These are phyloP conservation scores for Elsinoe australis DNA, from an alignment of 2,329 filamentous ascomycete genomes.

Conservation along the genomic window DNA sequence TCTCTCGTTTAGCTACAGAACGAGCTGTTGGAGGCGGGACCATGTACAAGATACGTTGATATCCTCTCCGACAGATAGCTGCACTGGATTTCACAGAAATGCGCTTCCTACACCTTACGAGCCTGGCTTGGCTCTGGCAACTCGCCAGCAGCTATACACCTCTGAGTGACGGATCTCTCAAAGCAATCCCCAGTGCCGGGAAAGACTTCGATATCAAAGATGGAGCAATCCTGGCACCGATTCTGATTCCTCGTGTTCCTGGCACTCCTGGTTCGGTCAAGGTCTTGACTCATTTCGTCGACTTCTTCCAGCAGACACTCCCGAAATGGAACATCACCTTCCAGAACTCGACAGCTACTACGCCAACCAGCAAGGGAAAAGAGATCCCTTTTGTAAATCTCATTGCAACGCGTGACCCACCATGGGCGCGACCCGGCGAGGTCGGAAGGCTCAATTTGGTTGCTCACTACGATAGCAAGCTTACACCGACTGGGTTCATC, in stretches of 20 bases:
- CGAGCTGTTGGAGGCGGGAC: no score
- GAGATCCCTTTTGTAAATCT: slow-evolving; percentile 80
- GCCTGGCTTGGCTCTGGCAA: slow-evolving; percentile 28
- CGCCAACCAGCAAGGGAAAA: slow-evolving; percentile 62
- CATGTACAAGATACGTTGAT: background rate
- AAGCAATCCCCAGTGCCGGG: slow-evolving; percentile 61
- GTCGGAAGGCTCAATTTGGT: slow-evolving; percentile 76
- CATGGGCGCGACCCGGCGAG: slow-evolving; percentile 66
- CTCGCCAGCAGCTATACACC: slow-evolving; percentile 44
- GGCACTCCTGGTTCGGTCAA: slow-evolving; percentile 67
- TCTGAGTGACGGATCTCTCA: slow-evolving; percentile 68
- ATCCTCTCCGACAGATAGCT: background rate
- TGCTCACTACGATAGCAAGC: slow-evolving; percentile 88
- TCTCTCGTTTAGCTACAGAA: no score
- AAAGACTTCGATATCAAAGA: slow-evolving; percentile 63
- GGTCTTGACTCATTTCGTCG: slow-evolving; percentile 72
- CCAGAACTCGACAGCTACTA: slow-evolving; percentile 84
- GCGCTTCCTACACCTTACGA: slow-evolving; percentile 24
- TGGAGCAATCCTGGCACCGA: slow-evolving; percentile 72
- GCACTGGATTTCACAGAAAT: background rate
- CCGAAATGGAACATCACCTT: slow-evolving; percentile 73
- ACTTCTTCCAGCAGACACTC: slow-evolving; percentile 68
- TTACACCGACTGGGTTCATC: slow-evolving; percentile 74
- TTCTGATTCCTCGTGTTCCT: slow-evolving; percentile 80
- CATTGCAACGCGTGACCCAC: slow-evolving; percentile 79